A percentile compares a stretch with the other conserved stretches of the same genome.
These are phyloP conservation scores for Microdochium bolleyi DNA, from an alignment of 2,329 filamentous ascomycete species.

Conservation along the genomic window DNA sequence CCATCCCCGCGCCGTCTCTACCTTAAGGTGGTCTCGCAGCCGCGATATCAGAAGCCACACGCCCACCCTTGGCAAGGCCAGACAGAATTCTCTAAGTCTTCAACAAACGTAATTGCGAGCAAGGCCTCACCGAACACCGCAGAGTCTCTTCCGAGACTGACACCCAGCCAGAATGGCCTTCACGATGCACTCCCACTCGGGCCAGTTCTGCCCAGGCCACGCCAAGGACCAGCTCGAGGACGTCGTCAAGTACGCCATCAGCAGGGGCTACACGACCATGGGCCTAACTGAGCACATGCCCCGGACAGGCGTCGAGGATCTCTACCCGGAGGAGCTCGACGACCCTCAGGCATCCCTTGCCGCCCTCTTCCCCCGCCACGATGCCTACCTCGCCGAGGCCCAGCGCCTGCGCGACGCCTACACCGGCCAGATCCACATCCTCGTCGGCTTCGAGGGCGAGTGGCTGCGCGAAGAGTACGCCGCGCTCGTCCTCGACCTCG, in stretches of 20 bases:
- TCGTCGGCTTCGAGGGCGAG: conserved; percentile 89
- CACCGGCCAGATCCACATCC: conserved; percentile 60
- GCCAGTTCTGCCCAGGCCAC: conserved; percentile 90
- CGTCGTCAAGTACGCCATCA: conserved; percentile 71
- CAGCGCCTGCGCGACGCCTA: conserved; percentile 64
- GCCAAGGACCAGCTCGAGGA: conserved; percentile 80
- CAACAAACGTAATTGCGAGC: too few relatives aligned
- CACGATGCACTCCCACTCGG: conserved; percentile 96
- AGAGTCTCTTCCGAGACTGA: too few relatives aligned
- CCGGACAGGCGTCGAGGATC: conserved; percentile 60
- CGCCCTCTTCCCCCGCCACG: conserved; percentile 47
- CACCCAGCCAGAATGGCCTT: conserved; percentile 63
- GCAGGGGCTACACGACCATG: conserved; percentile 71
- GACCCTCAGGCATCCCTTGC: conserved; percentile 39
- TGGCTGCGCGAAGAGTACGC: conserved; percentile 70
- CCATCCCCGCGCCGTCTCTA: background rate
- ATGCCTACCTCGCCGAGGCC: conserved; percentile 70
- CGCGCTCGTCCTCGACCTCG: conserved; percentile 48
- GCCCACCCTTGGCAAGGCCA: too few relatives aligned
- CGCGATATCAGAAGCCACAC: conserved; percentile 5
- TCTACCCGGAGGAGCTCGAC: conserved; percentile 82
- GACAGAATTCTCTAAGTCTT: too few relatives aligned
- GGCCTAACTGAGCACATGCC: conserved; percentile 95
- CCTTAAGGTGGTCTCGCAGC: conserved; percentile 17
- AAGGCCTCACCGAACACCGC: too few relatives aligned